Conservation (phyloP, 75 land plant genomes). For the Picea glauca region DNA sequence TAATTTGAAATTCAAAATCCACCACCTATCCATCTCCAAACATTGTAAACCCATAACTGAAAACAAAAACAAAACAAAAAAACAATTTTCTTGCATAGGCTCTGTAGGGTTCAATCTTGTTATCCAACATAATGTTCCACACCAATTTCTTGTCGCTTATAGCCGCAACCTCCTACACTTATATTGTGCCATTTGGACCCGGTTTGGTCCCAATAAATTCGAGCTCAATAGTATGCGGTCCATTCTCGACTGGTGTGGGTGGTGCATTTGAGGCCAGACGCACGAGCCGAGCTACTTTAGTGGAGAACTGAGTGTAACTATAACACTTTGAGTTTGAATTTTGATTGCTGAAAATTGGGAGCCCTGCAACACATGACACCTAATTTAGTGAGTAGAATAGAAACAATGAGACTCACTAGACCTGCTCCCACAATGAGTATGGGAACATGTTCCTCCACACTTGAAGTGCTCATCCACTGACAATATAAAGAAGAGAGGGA, state of each 20-base stretch:
- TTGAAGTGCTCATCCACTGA: too few species aligned
- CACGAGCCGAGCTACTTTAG: not conserved
- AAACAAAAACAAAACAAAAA: too few species aligned
- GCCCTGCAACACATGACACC: slow-evolving; percentile 26
- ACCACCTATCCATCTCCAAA: too few species aligned
- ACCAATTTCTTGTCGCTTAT: slow-evolving; percentile 87
- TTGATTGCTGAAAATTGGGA: too few species aligned
- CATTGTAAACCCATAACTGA: too few species aligned
- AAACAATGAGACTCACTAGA: slow-evolving; percentile 86
- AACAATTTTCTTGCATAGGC: slow-evolving; percentile 52
- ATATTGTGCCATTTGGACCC: slow-evolving; percentile 39
- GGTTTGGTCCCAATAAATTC: slow-evolving; percentile 54
- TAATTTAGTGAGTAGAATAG: slow-evolving; percentile 75
- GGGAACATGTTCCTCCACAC: slow-evolving; percentile 48
- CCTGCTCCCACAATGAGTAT: slow-evolving; percentile 98
- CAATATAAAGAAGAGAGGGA: too few species aligned
- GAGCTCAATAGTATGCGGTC: slow-evolving; percentile 46
- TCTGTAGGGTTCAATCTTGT: slow-evolving; percentile 86
- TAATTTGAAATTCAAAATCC: too few species aligned
- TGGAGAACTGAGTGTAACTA: too few species aligned
- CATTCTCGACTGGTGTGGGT: slow-evolving; percentile 15
- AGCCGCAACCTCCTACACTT: slow-evolving; percentile 40
- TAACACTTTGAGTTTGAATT: too few species aligned
- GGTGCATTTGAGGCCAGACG: slow-evolving; percentile 4
- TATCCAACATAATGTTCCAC: slow-evolving; percentile 80